Evolutionary conservation across 1,284 basidiomycete genomes (phyloP), one percentile per base, ranked within the genome.

Genomic region (Exobasidium cylindrosporum): DNA sequence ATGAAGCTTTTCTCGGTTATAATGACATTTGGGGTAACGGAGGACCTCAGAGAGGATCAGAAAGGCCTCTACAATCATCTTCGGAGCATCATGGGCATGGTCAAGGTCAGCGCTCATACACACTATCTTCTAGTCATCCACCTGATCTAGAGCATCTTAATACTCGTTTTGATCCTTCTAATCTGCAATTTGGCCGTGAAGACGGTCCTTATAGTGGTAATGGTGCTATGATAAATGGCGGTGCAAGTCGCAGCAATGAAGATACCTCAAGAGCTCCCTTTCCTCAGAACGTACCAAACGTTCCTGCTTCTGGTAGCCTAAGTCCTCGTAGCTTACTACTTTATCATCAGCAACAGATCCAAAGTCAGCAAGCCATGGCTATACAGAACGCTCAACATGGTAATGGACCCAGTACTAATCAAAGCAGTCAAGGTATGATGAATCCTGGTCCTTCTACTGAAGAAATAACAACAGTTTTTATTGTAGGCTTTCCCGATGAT

Each of bases 401-500:
- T 32, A 17, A 17, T 40, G 35, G 35, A 7, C 17, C 35, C 7
- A 40, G 17, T 17, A 40, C 17, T 7, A 40, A 40, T 40, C 35
- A 40, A 40, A 40, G 17, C 35, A 40, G 35, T 40, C 35, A 40
- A 40, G 35, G 35, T 7, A 7, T 17, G 26, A 50, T 29, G 43
- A 46, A n/a, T 30, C 35, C 57, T 11, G 53, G 40, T 49, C 58
- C 23, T 31, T 32, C 29, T 4, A 24, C 67, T 2, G 93, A 97
- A 78, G 93, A 97, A 73, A 97, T 97, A 63, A 94, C 91, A 23
- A 98, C 95, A 1, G 95, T 98, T 67, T 98, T 98, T 73, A 94
- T 98, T 1, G 95, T 97, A 30, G 95, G 95, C 0, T 98, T 98
- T 81, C 95, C 95, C 1, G 96, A 98, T 68, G 95, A 98, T 78